Evolutionary conservation across 2,329 filamentous ascomycete genomes (phyloP).

Genomic region (Ascochyta lentis): DNA sequence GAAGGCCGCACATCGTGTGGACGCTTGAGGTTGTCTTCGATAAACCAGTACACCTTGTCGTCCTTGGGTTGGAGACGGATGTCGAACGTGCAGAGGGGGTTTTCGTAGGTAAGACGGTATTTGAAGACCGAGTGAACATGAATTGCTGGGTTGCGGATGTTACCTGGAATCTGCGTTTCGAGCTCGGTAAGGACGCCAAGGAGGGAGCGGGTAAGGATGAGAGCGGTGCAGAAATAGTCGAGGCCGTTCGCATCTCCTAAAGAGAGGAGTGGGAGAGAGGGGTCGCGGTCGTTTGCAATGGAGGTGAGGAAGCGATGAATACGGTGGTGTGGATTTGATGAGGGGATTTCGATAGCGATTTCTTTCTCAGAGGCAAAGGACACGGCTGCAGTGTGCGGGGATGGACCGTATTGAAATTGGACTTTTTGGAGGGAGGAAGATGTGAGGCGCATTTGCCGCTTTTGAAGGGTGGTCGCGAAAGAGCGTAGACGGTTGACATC

Average conservation of each 20-base stretch:
- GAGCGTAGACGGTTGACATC: conserved; percentile 74
- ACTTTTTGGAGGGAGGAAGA: conserved; percentile 65
- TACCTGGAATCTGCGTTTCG: conserved; percentile 56
- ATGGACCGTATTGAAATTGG: conserved; percentile 69
- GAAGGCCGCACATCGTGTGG: conserved; percentile 32
- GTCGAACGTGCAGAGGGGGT: conserved; percentile 51
- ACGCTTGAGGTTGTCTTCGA: conserved; percentile 42
- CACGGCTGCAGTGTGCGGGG: conserved; percentile 62
- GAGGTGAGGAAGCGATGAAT: conserved; percentile 65
- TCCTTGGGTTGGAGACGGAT: conserved; percentile 43
- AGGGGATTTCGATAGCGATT: conserved; percentile 66
- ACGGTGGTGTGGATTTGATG: conserved; percentile 71
- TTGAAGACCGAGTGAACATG: conserved; percentile 44
- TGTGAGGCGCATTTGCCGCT: conserved; percentile 63
- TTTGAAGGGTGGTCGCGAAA: conserved; percentile 70
- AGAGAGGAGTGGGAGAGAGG: conserved; percentile 63
- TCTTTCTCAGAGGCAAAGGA: conserved; percentile 58
- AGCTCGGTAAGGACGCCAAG: conserved; percentile 67
- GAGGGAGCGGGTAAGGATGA: conserved; percentile 68
- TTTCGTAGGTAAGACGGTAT: conserved; percentile 50
- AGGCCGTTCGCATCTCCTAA: conserved; percentile 59
- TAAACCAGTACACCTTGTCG: conserved; percentile 46
- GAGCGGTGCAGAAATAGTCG: conserved; percentile 63
- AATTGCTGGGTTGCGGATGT: conserved; percentile 39
- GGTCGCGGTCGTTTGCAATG: conserved; percentile 64